Evolutionary conservation across 73 alveolate genomes (phyloP), one percentile per base, ranked within the genome.

Genomic region (Paramecium tetraurelia): DNA sequence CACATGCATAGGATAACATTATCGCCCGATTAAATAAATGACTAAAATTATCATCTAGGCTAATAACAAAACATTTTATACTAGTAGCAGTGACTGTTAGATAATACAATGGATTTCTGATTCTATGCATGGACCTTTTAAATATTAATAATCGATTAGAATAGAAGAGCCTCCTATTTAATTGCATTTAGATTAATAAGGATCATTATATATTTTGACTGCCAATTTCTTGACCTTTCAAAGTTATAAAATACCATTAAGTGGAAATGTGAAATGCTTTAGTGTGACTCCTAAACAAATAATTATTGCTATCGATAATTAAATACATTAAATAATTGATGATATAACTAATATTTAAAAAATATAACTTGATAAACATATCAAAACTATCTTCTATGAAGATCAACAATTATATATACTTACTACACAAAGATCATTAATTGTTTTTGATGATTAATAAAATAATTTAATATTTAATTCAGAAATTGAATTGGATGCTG

Each of bases 61-160:
- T 5, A 80, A 46, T 80, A 31, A 43, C 20, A 80, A 80, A 43
- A 80, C 72, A 4, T 80, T 80, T 22, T 80, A 80, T 14, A 80
- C 90, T 24, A 24, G 76, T 63, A 31, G 63, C 9, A 31, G 33
- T 11, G 90, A 80, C 46, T 76, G 90, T 40, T 20, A 80, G n/a
- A 46, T 80, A 43, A 41, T 44, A 2, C 27, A 80, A 80, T 80
- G 90, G 90, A 14, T 35, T 5, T 31, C 63, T 11, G 90, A 80
- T 22, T 80, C 90, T 11, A 80, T 80, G 90, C 90, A 80, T 80
- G 90, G 90, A 7, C 29, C 75, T 24, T 80, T 31, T 48, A 80
- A 80, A 35, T 80, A 31, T 20, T 48, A 80, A 22, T 41, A 41
- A n/a, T 44, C 76, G 0, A 31, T 33, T 33, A 41, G 90, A 80